Conservation (phyloP, 495 filamentous ascomycete species). For the Pseudevernia furfuracea region DNA sequence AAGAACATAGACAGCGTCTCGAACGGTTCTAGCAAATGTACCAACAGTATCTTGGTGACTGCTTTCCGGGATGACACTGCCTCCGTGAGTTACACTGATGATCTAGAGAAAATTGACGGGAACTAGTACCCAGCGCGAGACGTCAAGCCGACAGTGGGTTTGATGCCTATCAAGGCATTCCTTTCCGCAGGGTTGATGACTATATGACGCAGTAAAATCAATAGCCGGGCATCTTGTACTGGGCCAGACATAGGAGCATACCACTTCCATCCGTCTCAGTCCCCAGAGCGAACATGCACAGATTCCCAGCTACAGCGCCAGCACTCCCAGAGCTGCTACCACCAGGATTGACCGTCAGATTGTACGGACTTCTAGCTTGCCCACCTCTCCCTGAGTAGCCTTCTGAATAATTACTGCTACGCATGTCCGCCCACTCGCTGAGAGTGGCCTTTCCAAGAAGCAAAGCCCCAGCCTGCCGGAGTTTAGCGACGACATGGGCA, state of each 20-base stretch:
- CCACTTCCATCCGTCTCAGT: slow-evolving; percentile 67
- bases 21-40: slow-evolving; percentile 55
- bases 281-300: slow-evolving; percentile 56
- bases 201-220: slow-evolving; percentile 6
- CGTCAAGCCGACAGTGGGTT: slow-evolving; percentile 58
- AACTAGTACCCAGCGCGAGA: slow-evolving; percentile 42
- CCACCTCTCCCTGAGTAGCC: slow-evolving; percentile 61
- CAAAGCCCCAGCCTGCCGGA: slow-evolving; percentile 59
- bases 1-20: slow-evolving; percentile 57
- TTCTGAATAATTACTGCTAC: slow-evolving; percentile 61
- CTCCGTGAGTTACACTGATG: neutral
- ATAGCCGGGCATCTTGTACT: neutral
- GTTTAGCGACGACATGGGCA: slow-evolving; percentile 50
- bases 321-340: slow-evolving; percentile 58
- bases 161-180: slow-evolving; percentile 59
- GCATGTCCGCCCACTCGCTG: slow-evolving; percentile 69
- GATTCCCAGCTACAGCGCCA: slow-evolving; percentile 53
- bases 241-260: slow-evolving; percentile 3
- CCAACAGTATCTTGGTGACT: slow-evolving; percentile 62
- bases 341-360: slow-evolving; percentile 61
- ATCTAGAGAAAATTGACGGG: neutral
- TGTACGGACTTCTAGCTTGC: slow-evolving; percentile 58
- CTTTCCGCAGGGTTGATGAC: slow-evolving; percentile 64
- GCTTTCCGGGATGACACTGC: slow-evolving; percentile 58
- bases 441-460: slow-evolving; percentile 63